Percentiles rank a stretch among this genome's conserved stretches.
Evolutionary conservation across 148 eudicot genomes (phyloP).

Genomic region (Polygonum aviculare): DNA sequence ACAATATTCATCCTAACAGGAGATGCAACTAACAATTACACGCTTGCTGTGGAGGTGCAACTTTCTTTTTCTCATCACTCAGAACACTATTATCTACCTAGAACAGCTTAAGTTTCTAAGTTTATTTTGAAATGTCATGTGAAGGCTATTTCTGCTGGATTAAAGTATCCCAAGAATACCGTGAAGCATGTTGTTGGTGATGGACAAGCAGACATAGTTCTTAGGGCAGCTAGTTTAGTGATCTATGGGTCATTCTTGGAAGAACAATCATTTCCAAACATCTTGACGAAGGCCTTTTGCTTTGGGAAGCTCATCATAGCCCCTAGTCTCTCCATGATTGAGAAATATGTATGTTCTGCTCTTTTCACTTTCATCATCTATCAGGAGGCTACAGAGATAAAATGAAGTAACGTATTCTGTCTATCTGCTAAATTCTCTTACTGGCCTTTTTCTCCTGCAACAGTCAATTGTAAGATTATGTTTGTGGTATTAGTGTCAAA

Average conservation of each 20-base stretch:
- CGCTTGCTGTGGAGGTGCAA: conserved; percentile 63
- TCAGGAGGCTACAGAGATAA: neutral
- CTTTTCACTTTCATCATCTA: conserved; percentile 2
- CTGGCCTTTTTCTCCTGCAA: neutral
- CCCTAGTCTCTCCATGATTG: conserved; percentile 59
- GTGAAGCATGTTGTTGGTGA: conserved; percentile 60
- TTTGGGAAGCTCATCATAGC: conserved; percentile 75
- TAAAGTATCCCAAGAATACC: conserved; percentile 50
- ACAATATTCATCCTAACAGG: conserved; percentile 53
- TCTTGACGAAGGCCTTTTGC: conserved; percentile 75
- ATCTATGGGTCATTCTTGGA: conserved; percentile 86
- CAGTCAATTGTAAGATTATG: neutral
- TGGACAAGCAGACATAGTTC: conserved; percentile 33
- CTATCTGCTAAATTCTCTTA: neutral
- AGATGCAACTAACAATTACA: conserved; percentile 64
- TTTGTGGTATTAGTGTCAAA: neutral
- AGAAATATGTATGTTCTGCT: conserved; percentile 56
- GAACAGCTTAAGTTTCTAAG: neutral
- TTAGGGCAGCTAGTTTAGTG: conserved; percentile 53
- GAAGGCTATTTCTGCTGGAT: conserved; percentile 57
- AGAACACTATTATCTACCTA: neutral
- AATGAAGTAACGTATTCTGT: neutral
- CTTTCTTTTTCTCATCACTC: neutral
- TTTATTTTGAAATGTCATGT: neutral
- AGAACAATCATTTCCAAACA: conserved; percentile 68